phyloP scores from a whole-genome alignment of 352 stramenopile species.

The Phytophthora niederhauseri region DNA sequence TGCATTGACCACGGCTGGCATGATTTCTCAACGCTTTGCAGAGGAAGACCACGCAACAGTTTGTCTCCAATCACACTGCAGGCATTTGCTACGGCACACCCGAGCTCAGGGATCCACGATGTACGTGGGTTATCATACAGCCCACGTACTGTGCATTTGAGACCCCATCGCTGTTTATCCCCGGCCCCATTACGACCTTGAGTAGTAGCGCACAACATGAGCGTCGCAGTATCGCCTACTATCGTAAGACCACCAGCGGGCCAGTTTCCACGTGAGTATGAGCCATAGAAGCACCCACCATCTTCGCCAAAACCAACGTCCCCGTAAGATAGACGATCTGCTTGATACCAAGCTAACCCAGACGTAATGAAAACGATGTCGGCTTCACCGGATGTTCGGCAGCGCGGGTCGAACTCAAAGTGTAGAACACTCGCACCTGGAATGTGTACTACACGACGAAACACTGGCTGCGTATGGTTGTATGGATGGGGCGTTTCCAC shows the following conservation, averaged over 20 bases:
- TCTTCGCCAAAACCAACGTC: conserved; percentile 66
- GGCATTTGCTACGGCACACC: conserved; percentile 41
- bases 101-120: conserved; percentile 42
- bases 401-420: conserved; percentile 74
- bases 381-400: conserved; percentile 57
- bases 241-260: conserved; percentile 58
- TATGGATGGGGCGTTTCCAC: conserved; percentile 78
- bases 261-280: conserved; percentile 59
- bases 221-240: conserved; percentile 63
- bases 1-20: conserved; percentile 37
- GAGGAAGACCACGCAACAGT: conserved; percentile 40
- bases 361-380: conserved; percentile 75
- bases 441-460: conserved; percentile 64
- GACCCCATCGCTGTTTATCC: conserved; percentile 61
- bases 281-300: conserved; percentile 72
- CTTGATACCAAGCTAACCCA: conserved; percentile 63
- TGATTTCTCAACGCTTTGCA: conserved; percentile 38
- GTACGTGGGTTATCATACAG: conserved; percentile 24
- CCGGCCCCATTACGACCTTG: conserved; percentile 49
- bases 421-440: conserved; percentile 58
- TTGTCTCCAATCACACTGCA: conserved; percentile 45
- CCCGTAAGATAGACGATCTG: conserved; percentile 59
- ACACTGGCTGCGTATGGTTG: conserved; percentile 56
- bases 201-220: conserved; percentile 73
- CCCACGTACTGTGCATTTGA: conserved; percentile 63